Evolutionary conservation across 257 asterid genomes (phyloP), one percentile per base, ranked within the genome.

Genomic region (Gardenia jasminoides): DNA sequence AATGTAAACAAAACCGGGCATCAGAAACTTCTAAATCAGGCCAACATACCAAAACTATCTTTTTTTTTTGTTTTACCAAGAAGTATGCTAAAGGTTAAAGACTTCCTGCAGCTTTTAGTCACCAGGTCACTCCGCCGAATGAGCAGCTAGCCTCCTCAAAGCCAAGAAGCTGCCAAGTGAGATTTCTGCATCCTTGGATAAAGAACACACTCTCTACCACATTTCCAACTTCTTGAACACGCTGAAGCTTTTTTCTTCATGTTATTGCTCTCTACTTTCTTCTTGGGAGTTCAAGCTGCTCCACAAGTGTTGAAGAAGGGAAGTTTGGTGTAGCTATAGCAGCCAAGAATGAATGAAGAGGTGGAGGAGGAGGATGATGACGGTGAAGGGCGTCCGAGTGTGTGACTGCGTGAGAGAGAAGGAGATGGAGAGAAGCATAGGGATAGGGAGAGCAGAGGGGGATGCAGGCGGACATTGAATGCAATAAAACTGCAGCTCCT

Each of bases 401-500:
- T 33, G 68, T 74, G 28, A 36, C 39, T 22, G 78, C 22, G 78
- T 17, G 79, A n/a, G 70, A 52, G 54, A 36, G 76, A 64, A 76
- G 19, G 71, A 44, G 30, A 30, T 59, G 17, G 44, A 43, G 76
- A 46, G 54, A 41, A 54, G 39, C 48, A 10, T 44, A 66, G 70
- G 19, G 78, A 24, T 12, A 6, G 74, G 31, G 74, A 48, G 30
- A 58, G 68, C 56, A 20, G 65, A 5, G 19, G 81, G 75, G 54
- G n/a, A 67, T 54, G 73, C 58, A 59, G 67, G 82, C 12, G 64
- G 52, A 80, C 83, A 85, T 77, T 88, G 75, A 88, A 86, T 82
- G 89, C 84, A 74, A 43, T 76, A 80, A 70, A 87, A 79, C 78
- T 67, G 86, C 77, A 77, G 82, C 80, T 83, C 82, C 86, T 80